Conservation (phyloP, 2,329 filamentous ascomycete species). For the Stenocarpella maydis region DNA sequence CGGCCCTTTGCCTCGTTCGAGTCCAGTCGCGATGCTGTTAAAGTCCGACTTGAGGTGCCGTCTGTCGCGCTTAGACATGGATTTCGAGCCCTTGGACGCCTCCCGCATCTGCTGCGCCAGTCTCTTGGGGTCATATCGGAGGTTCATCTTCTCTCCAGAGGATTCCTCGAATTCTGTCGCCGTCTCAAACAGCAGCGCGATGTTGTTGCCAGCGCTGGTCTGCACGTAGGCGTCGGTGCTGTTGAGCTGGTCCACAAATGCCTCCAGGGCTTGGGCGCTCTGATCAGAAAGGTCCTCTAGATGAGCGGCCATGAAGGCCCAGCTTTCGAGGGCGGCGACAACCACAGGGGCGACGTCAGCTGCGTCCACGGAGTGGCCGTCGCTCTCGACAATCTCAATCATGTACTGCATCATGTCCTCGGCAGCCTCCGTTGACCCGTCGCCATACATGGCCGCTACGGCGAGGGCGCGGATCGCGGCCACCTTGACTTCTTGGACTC, state of each 20-base stretch:
- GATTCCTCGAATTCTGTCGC: slow-evolving; percentile 58
- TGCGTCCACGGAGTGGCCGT: slow-evolving; percentile 77
- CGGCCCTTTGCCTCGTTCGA: slow-evolving; percentile 62
- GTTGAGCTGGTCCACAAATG: slow-evolving; percentile 86
- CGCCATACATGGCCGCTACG: slow-evolving; percentile 78
- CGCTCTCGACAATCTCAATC: slow-evolving; percentile 79
- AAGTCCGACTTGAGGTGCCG: slow-evolving; percentile 58
- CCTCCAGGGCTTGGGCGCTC: slow-evolving; percentile 77
- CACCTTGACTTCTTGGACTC: slow-evolving; percentile 73
- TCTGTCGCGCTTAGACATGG: slow-evolving; percentile 58
- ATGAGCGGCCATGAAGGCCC: slow-evolving; percentile 82
- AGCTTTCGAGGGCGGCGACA: slow-evolving; percentile 76
- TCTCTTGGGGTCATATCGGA: slow-evolving; percentile 60
- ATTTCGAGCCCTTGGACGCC: slow-evolving; percentile 57
- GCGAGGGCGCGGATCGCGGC: slow-evolving; percentile 78
- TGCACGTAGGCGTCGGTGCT: slow-evolving; percentile 77
- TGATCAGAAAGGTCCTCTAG: slow-evolving; percentile 77
- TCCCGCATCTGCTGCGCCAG: slow-evolving; percentile 58
- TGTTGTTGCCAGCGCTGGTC: slow-evolving; percentile 79
- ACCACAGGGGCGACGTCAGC: slow-evolving; percentile 76
- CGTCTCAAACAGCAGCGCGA: slow-evolving; percentile 84
- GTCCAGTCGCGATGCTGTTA: slow-evolving; percentile 60
- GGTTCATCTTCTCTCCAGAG: slow-evolving; percentile 56
- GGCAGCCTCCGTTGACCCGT: slow-evolving; percentile 72
- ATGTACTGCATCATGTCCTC: slow-evolving; percentile 78